phyloP scores from a whole-genome alignment of 2,329 filamentous ascomycete species.

The Chalara sp. region DNA sequence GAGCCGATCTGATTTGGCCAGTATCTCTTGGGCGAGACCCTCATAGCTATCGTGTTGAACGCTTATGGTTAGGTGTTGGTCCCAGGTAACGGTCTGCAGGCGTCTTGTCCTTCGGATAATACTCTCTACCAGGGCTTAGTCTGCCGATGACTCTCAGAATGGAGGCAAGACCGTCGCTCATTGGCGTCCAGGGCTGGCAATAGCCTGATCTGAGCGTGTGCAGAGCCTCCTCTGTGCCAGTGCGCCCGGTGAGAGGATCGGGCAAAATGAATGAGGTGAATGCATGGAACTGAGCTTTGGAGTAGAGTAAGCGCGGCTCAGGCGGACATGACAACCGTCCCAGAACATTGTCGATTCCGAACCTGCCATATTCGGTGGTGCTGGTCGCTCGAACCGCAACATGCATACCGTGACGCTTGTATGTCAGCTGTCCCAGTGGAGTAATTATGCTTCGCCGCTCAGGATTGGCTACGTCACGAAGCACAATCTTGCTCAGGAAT shows the following conservation, averaged over 20 bases:
- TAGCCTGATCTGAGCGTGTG: constrained; percentile 40
- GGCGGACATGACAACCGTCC: constrained; percentile 49
- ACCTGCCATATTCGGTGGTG: constrained; percentile 38
- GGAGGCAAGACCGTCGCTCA: background rate
- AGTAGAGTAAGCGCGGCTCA: constrained; percentile 47
- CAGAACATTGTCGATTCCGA: constrained; percentile 45
- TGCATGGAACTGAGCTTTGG: constrained; percentile 53
- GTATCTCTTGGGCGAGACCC: constrained; percentile 11
- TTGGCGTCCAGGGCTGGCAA: constrained; percentile 27
- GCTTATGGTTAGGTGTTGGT: constrained; percentile 28
- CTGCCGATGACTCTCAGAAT: constrained; percentile 8
- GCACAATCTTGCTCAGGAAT: constrained; percentile 48
- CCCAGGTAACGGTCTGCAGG: constrained; percentile 40
- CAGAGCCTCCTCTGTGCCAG: constrained; percentile 54
- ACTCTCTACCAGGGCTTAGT: constrained; percentile 29
- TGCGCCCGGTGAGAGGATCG: constrained; percentile 50
- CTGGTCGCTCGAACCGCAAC: constrained; percentile 33
- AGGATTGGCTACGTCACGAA: constrained; percentile 36
- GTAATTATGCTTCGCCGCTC: constrained; percentile 45
- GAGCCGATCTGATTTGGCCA: constrained; percentile 11
- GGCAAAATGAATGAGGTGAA: constrained; percentile 50
- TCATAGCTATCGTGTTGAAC: constrained; percentile 33
- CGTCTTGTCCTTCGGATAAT: constrained; percentile 33
- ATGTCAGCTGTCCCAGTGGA: constrained; percentile 36
- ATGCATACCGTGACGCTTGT: constrained; percentile 32